phyloP scores from a whole-genome alignment of 768 basidiomycete genomes.

The Fibroporia radiculosa region DNA sequence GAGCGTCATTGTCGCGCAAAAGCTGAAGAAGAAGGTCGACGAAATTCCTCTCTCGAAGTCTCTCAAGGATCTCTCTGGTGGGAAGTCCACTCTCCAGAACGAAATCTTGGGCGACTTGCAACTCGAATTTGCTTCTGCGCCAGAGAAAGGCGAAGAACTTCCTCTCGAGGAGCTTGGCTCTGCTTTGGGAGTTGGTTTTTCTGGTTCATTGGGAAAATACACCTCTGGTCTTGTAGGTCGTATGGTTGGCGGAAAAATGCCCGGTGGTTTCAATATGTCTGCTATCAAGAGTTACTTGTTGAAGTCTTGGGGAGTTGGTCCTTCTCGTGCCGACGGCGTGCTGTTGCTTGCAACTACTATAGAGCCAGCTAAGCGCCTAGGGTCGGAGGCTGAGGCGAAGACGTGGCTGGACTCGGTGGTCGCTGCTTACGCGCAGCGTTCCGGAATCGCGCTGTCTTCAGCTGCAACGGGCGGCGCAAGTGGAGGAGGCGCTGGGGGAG shows the following conservation, averaged over 20 bases:
- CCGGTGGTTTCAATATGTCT: conserved; percentile 94
- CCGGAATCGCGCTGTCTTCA: conserved; percentile 77
- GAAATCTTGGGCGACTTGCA: conserved; percentile 97
- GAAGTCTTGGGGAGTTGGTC: conserved; percentile 94
- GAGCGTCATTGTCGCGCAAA: conserved; percentile 87
- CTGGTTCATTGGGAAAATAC: conserved; percentile 90
- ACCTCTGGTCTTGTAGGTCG: conserved; percentile 85
- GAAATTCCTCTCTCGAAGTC: conserved; percentile 89
- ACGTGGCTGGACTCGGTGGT: conserved; percentile 87
- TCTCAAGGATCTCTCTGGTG: conserved; percentile 97
- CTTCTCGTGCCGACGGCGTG: conserved; percentile 82
- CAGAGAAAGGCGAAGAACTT: conserved; percentile 97
- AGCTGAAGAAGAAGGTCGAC: conserved; percentile 89
- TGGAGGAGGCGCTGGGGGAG: conserved; percentile 61
- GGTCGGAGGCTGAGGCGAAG: conserved; percentile 87
- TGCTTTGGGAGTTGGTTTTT: conserved; percentile 71
- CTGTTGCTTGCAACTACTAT: conserved; percentile 86
- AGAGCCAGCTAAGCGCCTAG: conserved; percentile 91
- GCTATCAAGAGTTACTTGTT: conserved; percentile 83
- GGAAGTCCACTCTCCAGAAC: conserved; percentile 98
- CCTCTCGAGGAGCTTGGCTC: conserved; percentile 94
- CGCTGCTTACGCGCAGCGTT: conserved; percentile 76
- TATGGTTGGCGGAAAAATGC: conserved; percentile 93
- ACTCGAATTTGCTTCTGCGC: conserved; percentile 88
- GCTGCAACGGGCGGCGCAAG: conserved; percentile 55